phyloP scores from a whole-genome alignment of 1,284 basidiomycete species.

The Peniophora sp. region DNA sequence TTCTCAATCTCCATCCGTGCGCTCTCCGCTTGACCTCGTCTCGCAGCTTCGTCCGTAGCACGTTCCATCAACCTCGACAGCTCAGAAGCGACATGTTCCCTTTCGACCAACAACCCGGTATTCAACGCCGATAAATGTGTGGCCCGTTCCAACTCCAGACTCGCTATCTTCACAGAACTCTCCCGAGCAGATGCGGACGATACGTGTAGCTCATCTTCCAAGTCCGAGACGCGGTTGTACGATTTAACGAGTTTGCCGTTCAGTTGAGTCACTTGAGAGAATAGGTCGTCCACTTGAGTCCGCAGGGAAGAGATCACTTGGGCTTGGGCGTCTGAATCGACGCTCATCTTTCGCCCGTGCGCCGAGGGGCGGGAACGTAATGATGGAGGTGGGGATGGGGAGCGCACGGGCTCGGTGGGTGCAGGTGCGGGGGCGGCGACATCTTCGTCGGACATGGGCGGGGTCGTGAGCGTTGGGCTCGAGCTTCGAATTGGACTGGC shows the following conservation, averaged over 20 bases:
- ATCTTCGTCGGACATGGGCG: neutral
- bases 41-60: slow-evolving; percentile 88
- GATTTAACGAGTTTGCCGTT: slow-evolving; percentile 90
- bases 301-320: slow-evolving; percentile 76
- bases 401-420: neutral
- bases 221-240: slow-evolving; percentile 86
- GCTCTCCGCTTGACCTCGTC: slow-evolving; percentile 84
- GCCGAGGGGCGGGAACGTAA: neutral
- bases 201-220: slow-evolving; percentile 86
- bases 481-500: neutral
- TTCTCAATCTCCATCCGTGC: slow-evolving; percentile 79
- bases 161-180: slow-evolving; percentile 54
- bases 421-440: neutral
- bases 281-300: slow-evolving; percentile 77
- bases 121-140: slow-evolving; percentile 76
- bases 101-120: slow-evolving; percentile 89
- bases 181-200: slow-evolving; percentile 48
- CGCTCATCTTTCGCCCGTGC: slow-evolving; percentile 5
- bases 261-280: slow-evolving; percentile 84
- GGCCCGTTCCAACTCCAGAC: slow-evolving; percentile 69
- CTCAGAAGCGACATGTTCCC: slow-evolving; percentile 84
- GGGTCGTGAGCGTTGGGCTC: neutral
- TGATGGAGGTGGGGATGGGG: neutral
- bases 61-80: slow-evolving; percentile 92
- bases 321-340: slow-evolving; percentile 52